These are phyloP conservation scores for Sphaerulina populicola DNA, from an alignment of 2,329 filamentous ascomycete genomes.

Conservation along the genomic window DNA sequence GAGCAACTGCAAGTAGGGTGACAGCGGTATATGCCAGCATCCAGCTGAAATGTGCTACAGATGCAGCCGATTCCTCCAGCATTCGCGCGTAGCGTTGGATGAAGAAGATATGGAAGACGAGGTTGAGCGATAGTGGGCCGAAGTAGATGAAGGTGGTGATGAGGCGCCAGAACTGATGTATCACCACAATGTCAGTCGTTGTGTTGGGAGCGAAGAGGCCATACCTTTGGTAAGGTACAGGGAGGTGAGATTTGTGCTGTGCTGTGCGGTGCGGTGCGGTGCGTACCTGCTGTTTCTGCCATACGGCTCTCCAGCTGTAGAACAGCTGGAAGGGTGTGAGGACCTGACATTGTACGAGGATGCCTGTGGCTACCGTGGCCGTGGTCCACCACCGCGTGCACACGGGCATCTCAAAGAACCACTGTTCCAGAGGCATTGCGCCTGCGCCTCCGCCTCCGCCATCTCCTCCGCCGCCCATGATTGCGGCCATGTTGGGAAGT, in stretches of 20 bases:
- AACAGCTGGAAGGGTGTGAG: conserved; percentile 92
- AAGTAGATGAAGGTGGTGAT: conserved; percentile 96
- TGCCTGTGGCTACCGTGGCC: conserved; percentile 76
- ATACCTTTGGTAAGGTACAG: too few relatives aligned
- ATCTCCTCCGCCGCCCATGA: conserved; percentile 36
- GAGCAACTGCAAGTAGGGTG: conserved; percentile 67
- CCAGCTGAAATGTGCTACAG: conserved; percentile 91
- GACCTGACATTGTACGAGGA: conserved; percentile 86
- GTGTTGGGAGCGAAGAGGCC: neutral
- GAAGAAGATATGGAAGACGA: conserved; percentile 97
- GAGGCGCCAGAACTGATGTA: conserved; percentile 81
- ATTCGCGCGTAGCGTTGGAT: conserved; percentile 92
- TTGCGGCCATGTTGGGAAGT: conserved; percentile 39
- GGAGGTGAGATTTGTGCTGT: too few relatives aligned
- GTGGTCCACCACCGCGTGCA: conserved; percentile 97
- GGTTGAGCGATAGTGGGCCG: conserved; percentile 83
- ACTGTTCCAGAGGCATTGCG: conserved; percentile 78
- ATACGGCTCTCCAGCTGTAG: conserved; percentile 89
- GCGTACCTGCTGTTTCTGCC: conserved; percentile 78
- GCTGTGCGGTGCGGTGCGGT: too few relatives aligned
- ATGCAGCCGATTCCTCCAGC: conserved; percentile 89
- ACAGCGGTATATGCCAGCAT: conserved; percentile 76
- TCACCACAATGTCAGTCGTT: neutral
- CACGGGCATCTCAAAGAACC: conserved; percentile 98
- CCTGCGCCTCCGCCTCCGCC: conserved; percentile 44